Base-by-base conservation (phyloP, 345 rosid genomes). In the Carallia brachiata region DNA sequence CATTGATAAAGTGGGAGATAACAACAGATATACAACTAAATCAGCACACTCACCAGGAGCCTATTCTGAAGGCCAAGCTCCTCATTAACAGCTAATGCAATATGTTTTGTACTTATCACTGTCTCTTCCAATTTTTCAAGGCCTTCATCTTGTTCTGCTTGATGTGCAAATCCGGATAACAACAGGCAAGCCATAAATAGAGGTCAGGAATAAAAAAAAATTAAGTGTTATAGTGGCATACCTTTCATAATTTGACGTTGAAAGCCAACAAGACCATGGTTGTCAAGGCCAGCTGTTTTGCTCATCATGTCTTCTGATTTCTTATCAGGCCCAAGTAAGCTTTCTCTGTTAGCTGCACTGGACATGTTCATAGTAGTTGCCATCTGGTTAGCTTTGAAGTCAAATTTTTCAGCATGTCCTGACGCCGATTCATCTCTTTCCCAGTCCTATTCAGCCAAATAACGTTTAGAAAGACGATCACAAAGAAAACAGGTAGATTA, bases 191-290 rank as follows among this genome's bases (percentile, higher is more conserved):
- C 50, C 50, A 44, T 44, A 44, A 44, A 15, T 12, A 10, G 16
- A 44, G 12, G 10, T 44, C 50, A 44, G 50, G 50, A 2, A 44
- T 2, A 3, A 16, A 16, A 44, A 16, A 44, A 10, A 44, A 23
- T 23, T 12, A 12, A 8, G 2, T 55, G 60, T 55, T 13, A 23
- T 8, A 55, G 8, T 23, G 5, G 2, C 50, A 44, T 44, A 55
- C 60, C 60, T 55, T 55, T 55, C 60, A 55, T 55, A 23, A 55
- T 23, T 30, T 55, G 32, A 13, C 60, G 27, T 30, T 55, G 16
- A 55, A 55, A 55, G 60, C 60, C 60, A 55, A 55, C 60, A 55
- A 55, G 60, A 23, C 60, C 60, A 19, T 23, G 60, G 60, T 55
- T 55, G 31, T 55, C 32, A 5, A 55, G 60, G 6, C 32, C 60